These are phyloP conservation scores for Volvox reticuliferus DNA, from an alignment of 139 green algal species.

Conservation along the genomic window DNA sequence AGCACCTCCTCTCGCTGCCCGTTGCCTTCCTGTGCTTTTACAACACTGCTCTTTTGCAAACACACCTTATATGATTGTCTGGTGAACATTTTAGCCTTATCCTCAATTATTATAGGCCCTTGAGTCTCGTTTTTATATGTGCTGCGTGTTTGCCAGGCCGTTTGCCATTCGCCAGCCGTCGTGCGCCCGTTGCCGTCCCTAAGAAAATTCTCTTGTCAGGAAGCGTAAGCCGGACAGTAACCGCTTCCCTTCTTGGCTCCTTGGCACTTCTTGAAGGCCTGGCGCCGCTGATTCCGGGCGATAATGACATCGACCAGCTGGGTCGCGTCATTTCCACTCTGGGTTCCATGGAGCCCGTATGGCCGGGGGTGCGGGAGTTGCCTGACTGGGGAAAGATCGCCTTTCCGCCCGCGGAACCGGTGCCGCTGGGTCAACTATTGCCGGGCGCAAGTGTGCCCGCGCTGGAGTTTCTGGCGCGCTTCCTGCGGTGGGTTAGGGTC, in stretches of 20 bases:
- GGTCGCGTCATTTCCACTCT: conserved; percentile 48
- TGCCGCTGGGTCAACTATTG: conserved; percentile 32
- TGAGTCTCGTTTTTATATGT: too few relatives aligned
- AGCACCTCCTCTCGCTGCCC: too few relatives aligned
- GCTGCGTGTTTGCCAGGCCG: too few relatives aligned
- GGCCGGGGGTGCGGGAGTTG: conserved; percentile 50
- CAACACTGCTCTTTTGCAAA: too few relatives aligned
- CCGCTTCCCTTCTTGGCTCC: background rate
- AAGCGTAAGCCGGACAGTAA: too few relatives aligned
- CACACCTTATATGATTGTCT: too few relatives aligned
- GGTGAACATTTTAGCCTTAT: too few relatives aligned
- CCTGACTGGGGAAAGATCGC: conserved; percentile 53
- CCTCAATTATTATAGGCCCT: too few relatives aligned
- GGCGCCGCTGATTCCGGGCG: conserved; percentile 55
- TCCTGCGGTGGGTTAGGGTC: conserved; percentile 34
- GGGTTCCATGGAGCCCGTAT: conserved; percentile 53
- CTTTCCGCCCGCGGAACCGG: conserved; percentile 27
- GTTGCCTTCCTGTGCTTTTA: too few relatives aligned
- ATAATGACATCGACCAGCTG: conserved; percentile 68
- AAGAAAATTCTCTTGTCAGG: too few relatives aligned
- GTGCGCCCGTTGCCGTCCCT: too few relatives aligned
- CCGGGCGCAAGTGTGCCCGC: conserved; percentile 14
- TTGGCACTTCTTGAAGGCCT: conserved; percentile 21
- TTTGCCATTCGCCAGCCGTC: too few relatives aligned
- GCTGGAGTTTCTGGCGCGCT: conserved; percentile 12